A percentile compares a stretch with the other conserved stretches of the same genome.
Conservation (phyloP, 1,284 basidiomycete genomes). For the Leccinum subspadiceum region DNA sequence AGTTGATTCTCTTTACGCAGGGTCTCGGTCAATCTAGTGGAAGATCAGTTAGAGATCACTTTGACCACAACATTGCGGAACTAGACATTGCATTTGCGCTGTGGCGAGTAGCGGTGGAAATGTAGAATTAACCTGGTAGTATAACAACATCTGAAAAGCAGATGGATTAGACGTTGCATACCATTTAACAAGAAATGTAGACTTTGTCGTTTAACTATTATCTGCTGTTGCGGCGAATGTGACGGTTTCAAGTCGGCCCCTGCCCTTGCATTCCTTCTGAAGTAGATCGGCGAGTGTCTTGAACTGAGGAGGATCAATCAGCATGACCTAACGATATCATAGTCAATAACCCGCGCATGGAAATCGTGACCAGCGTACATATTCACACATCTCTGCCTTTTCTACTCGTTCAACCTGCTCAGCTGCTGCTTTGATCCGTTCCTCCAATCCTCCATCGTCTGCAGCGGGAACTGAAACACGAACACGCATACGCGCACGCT, state of each 20-base stretch:
- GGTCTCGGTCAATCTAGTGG: conserved; percentile 21
- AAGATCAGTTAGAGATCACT: conserved; percentile 23
- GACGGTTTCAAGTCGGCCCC: conserved; percentile 81
- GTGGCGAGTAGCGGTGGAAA: background rate
- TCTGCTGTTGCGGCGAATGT: conserved; percentile 66
- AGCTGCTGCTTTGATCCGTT: conserved; percentile 69
- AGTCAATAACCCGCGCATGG: conserved; percentile 5
- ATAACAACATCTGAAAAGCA: conserved; percentile 1
- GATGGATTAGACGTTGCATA: background rate
- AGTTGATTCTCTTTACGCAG: conserved; percentile 4
- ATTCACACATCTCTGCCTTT: conserved; percentile 82
- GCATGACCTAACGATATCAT: conserved; percentile 58
- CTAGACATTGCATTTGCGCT: conserved; percentile 2
- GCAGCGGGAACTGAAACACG: conserved; percentile 76
- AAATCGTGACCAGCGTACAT: conserved; percentile 50
- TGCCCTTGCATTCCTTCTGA: conserved; percentile 86
- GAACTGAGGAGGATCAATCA: conserved; percentile 94
- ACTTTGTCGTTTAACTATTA: conserved; percentile 13
- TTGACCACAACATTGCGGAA: conserved; percentile 15
- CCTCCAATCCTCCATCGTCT: conserved; percentile 73
- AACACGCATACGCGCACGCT: conserved; percentile 91
- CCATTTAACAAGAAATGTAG: background rate
- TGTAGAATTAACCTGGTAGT: background rate
- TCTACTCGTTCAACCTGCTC: conserved; percentile 89
- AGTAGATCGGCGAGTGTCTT: conserved; percentile 87